Evolutionary conservation across 2,329 filamentous ascomycete species (phyloP).

Genomic region (Botrytis byssoidea): DNA sequence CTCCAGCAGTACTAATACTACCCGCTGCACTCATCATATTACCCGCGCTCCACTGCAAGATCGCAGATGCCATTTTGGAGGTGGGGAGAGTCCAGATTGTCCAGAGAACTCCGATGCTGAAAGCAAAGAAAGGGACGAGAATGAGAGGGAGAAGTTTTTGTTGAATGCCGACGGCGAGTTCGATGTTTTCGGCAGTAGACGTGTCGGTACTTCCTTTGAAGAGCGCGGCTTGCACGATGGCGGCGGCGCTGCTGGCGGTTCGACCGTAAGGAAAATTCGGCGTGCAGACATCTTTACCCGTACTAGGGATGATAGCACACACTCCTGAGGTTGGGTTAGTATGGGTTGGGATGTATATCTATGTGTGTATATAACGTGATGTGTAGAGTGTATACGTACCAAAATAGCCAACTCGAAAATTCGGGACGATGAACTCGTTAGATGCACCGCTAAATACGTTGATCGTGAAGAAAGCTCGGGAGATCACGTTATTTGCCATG

Average conservation of each 20-base stretch:
- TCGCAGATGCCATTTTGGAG: background rate
- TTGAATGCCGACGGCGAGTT: slow-evolving; percentile 8
- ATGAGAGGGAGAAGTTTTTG: background rate
- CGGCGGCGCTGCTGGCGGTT: background rate
- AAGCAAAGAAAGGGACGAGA: slow-evolving; percentile 7
- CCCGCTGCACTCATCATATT: slow-evolving; percentile 4
- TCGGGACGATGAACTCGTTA: slow-evolving; percentile 9
- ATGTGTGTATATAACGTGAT: background rate
- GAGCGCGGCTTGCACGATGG: background rate
- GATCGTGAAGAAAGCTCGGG: slow-evolving; percentile 7
- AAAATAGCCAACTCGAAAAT: slow-evolving; percentile 14
- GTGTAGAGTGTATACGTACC: background rate
- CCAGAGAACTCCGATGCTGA: slow-evolving; percentile 3
- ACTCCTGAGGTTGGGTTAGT: background rate
- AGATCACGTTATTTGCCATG: slow-evolving; percentile 2
- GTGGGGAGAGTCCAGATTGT: background rate
- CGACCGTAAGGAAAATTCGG: background rate
- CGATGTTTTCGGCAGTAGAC: background rate
- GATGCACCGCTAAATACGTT: slow-evolving; percentile 2
- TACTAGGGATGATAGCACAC: slow-evolving; percentile 4
- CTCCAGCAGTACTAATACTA: background rate
- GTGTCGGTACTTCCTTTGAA: slow-evolving; percentile 1
- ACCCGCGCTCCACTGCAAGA: slow-evolving; percentile 1
- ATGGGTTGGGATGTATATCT: background rate
- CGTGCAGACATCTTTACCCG: background rate